Evolutionary conservation across 2,329 filamentous ascomycete genomes (phyloP), one percentile per base, ranked within the genome.

Genomic region (Lasiodiplodia hormozganensis): DNA sequence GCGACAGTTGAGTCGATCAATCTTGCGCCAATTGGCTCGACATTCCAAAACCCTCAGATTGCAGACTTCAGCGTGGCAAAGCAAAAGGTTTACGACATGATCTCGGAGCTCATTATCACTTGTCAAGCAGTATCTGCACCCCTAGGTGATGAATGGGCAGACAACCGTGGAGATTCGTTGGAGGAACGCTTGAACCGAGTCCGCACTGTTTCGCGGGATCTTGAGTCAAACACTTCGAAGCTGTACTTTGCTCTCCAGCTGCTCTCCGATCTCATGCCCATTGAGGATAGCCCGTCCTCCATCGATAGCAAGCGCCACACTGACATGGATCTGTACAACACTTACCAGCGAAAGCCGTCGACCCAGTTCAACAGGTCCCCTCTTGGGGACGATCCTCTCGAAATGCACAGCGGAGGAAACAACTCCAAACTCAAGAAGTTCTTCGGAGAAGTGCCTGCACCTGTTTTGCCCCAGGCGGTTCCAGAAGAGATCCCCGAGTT

Each of bases 81-180:
- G 81, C 96, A 99, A 79, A 92, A 91, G 73, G 85, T 97, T 21
- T 98, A 98, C 79, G 96, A 98, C 79, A 92, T 94, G 69, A 91
- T 97, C 67, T 94, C 94, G 10, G 96, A 98, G 77, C 86, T 99
- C 34, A 82, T 98, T 4, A 82, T 97, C 62, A 89, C 91, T 69
- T 97, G 94, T 75, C 96, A 99, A 80, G 89, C 92, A 28, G 91
- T 98, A n/a, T 92, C 94, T 6, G 93, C 93, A 10, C 96, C 96
- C 6, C 81, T 99, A 53, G 92, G 91, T 10, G 96, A 99, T 77
- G 96, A 99, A 81, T 99, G 96, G 96, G 89, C 94, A 4, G 94
- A 97, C 77, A 85, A 94, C n/a, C 89, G 94, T 53, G 93, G 94
- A 1, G 93, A 97, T 77, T 92, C 94, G 8, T 84, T 99, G 36